A percentile compares a stretch with the other conserved stretches of the same genome.
Conservation (phyloP, 768 basidiomycete species). For the Amanita pallidorosea region DNA sequence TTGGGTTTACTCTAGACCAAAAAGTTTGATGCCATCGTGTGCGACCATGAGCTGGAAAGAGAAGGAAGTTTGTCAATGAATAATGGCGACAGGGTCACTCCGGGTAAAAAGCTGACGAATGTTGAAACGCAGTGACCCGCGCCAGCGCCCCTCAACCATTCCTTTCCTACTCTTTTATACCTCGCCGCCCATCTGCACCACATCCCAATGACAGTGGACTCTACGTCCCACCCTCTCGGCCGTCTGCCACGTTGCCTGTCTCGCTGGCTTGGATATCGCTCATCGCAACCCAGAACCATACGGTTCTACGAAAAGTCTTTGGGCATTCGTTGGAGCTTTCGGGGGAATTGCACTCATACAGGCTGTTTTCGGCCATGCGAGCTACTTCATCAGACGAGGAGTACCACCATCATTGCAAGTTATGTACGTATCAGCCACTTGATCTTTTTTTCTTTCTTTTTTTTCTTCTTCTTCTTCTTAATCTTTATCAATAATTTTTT, state of each 20-base stretch:
- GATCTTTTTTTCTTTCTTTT: too few species aligned
- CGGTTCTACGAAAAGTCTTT: constrained; percentile 30
- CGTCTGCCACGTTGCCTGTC: constrained; percentile 25
- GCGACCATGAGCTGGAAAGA: too few species aligned
- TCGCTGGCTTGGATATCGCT: constrained; percentile 35
- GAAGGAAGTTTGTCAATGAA: too few species aligned
- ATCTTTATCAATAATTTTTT: too few species aligned
- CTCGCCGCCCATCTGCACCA: background rate
- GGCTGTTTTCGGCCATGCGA: constrained; percentile 34
- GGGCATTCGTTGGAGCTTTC: constrained; percentile 45
- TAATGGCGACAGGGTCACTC: background rate
- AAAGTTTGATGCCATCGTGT: too few species aligned
- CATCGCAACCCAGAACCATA: constrained; percentile 17
- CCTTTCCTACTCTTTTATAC: background rate
- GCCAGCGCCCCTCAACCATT: too few species aligned
- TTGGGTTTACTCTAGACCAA: too few species aligned
- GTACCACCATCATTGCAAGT: constrained; percentile 37
- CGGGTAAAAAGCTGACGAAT: background rate
- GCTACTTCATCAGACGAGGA: constrained; percentile 32
- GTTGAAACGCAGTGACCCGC: too few species aligned
- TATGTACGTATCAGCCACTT: constrained; percentile 24
- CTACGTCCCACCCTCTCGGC: constrained; percentile 14
- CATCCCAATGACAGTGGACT: background rate
- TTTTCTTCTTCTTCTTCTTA: too few species aligned
- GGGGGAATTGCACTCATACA: constrained; percentile 38